phyloP scores from a whole-genome alignment of 176 grass and related monocot genomes.

The Oryza nivara region DNA sequence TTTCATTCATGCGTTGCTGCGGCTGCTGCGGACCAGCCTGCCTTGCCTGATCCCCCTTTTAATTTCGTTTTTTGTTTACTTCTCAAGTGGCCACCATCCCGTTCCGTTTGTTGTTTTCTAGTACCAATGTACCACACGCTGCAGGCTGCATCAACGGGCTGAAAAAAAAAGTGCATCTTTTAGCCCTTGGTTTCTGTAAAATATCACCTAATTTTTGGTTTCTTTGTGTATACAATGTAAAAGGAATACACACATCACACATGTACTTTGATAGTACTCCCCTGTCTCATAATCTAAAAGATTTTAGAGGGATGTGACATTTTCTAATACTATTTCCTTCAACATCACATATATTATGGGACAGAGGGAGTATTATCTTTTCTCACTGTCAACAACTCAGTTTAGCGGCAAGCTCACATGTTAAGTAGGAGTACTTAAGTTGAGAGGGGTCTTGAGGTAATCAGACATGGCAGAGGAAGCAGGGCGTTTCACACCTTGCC shows the following conservation, averaged over 20 bases:
- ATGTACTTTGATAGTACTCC: background rate
- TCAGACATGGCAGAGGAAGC: background rate
- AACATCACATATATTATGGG: no score
- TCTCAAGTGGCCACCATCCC: background rate
- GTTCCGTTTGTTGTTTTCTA: constrained; percentile 10
- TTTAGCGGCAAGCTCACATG: background rate
- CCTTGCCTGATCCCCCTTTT: background rate
- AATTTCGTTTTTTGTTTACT: constrained; percentile 20
- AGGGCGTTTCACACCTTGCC: constrained; percentile 14
- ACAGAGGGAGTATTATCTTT: background rate
- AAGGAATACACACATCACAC: background rate
- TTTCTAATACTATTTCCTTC: no score
- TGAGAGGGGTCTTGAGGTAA: background rate
- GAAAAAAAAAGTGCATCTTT: background rate
- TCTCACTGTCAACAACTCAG: background rate
- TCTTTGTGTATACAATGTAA: background rate
- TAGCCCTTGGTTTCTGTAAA: background rate
- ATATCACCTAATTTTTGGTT: background rate
- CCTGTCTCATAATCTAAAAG: no score
- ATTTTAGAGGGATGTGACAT: no score
- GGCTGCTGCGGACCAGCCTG: background rate
- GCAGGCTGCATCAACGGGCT: background rate
- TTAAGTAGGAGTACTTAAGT: no score
- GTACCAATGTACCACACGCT: background rate
- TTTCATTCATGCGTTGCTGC: background rate